A percentile compares a stretch with the other conserved stretches of the same genome.
These are phyloP conservation scores for Microsporum canis DNA, from an alignment of 2,329 filamentous ascomycete genomes.

Conservation along the genomic window DNA sequence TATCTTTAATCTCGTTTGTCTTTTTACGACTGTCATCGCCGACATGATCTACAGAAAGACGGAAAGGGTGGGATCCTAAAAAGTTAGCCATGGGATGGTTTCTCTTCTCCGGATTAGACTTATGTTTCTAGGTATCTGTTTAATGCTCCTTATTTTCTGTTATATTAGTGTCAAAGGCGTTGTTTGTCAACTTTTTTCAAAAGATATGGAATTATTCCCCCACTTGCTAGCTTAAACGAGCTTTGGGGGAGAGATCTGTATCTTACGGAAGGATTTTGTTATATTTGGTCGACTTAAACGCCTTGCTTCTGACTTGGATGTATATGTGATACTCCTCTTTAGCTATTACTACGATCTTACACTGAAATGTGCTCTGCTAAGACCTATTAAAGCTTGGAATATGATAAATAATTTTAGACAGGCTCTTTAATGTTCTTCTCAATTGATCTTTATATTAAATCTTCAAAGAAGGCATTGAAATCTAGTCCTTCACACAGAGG, in stretches of 20 bases:
- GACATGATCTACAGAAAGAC: conserved; percentile 2
- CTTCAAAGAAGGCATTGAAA: neutral
- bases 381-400: neutral
- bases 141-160: neutral
- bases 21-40: neutral
- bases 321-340: neutral
- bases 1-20: neutral
- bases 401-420: neutral
- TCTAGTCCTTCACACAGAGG: neutral
- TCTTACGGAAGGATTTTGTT: neutral
- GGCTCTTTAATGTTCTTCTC: neutral
- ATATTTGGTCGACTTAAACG: neutral
- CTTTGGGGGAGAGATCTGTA: conserved; percentile 1
- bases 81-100: conserved; percentile 1
- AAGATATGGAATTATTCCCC: neutral
- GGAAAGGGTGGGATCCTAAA: conserved; percentile 3
- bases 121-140: conserved; percentile 4
- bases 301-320: neutral
- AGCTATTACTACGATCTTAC: neutral
- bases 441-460: neutral
- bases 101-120: conserved; percentile 3
- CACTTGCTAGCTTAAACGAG: neutral
- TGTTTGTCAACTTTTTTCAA: neutral
- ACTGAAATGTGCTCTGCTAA: neutral
- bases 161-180: conserved; percentile 1